Conservation (phyloP, 2,329 filamentous ascomycete genomes). For the Cytospora mali region DNA sequence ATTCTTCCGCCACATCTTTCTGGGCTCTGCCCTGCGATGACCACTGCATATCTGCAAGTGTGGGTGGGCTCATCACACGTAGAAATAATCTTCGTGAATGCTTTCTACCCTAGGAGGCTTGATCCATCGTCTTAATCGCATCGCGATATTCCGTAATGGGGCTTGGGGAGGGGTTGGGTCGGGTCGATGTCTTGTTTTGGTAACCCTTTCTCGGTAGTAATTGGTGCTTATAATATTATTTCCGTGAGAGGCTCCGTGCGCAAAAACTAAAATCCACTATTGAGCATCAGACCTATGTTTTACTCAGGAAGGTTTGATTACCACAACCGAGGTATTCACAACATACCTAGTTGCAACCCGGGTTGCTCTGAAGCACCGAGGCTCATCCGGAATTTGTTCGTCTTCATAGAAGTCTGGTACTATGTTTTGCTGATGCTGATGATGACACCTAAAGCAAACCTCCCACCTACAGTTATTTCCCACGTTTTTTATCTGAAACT, state of each 20-base stretch:
- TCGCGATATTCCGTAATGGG: background rate
- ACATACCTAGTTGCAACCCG: background rate
- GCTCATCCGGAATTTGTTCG: background rate
- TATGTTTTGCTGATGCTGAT: background rate
- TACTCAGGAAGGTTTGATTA: background rate
- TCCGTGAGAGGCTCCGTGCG: background rate
- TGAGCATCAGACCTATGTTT: background rate
- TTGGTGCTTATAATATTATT: background rate
- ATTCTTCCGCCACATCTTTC: background rate
- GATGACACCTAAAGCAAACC: background rate
- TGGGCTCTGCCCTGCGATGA: background rate
- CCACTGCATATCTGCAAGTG: conserved; percentile 6
- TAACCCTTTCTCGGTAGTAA: background rate
- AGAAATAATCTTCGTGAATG: background rate
- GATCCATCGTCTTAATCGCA: background rate
- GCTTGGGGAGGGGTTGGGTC: background rate
- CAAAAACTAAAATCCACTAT: background rate
- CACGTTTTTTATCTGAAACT: conserved; percentile 16
- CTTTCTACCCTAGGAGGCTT: background rate
- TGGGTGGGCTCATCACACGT: too few species aligned
- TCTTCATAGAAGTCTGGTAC: too few species aligned
- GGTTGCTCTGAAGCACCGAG: background rate
- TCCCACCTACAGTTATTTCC: background rate
- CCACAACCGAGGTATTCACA: too few species aligned
- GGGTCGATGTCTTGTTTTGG: background rate